Base-by-base conservation (phyloP, 2,329 filamentous ascomycete genomes). In the Cyphellophora attinorum region DNA sequence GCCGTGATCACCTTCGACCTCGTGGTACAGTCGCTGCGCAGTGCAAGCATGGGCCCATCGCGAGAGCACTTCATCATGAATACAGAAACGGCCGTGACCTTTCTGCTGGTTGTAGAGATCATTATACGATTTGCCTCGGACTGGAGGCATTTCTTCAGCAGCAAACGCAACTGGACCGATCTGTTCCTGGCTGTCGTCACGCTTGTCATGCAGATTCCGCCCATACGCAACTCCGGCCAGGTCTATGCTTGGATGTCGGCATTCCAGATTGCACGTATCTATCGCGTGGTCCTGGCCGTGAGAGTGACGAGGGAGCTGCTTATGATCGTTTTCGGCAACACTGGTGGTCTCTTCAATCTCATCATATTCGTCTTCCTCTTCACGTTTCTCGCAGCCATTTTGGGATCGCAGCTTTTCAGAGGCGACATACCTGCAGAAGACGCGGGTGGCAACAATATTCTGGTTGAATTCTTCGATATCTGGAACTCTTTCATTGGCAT, bases 401-500 rank as follows among this genome's bases (percentile, higher is more conserved):
- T 98, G 50, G 91, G 91, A 5, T 77, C 82, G 1, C 89, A 98
- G 56, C 74, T 98, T 3, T 93, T 98, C 52, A 80, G 91, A 21
- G 88, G 88, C 18, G 80, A 93, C 48, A 74, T 96, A 17, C 80
- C 84, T 1, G 50, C 68, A 19, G 49, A 67, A n/a, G 74, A 85
- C 45, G 58, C 64, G 2, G 55, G 61, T n/a, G 81, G 77, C 3
- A 64, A 81, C 2, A 59, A 71, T 3, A 76, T 83, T 41, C 61
- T 71, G 14, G 74, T 91, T 27, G 82, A 84, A 0, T 98, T 98
- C 56, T 78, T 76, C 53, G 84, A 85, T 25, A 91, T 98, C 21
- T 98, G 81, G 65, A 96, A 96, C 53, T 83, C 86, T 0, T 98
- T 98, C 53, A 67, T 98, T 11, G 91, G 88, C 37, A 96, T 98